Evolutionary conservation across 2,329 filamentous ascomycete species (phyloP).

Genomic region (Calcarisporium arbuscula): DNA sequence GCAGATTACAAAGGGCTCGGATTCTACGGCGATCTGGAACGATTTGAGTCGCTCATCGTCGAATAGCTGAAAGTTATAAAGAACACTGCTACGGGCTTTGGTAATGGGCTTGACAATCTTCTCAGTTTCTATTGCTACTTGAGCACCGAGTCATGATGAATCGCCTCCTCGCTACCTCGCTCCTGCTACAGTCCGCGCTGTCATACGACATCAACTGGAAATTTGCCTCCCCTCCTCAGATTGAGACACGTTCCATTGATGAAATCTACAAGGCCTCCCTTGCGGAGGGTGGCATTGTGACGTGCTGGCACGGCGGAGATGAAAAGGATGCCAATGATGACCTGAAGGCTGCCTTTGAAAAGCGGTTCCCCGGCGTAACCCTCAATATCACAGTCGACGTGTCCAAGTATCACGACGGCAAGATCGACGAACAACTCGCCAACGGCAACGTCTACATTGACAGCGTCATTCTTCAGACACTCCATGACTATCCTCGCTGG

Average conservation of each 20-base stretch:
- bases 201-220: conserved; percentile 19
- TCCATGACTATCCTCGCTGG: conserved; percentile 48
- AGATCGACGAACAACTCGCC: conserved; percentile 39
- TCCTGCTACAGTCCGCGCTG: conserved; percentile 7
- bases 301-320: conserved; percentile 43
- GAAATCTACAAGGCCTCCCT: conserved; percentile 44
- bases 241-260: conserved; percentile 41
- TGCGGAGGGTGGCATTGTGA: conserved; percentile 38
- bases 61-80: too few species aligned
- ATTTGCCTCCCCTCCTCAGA: conserved; percentile 12
- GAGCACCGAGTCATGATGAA: too few species aligned
- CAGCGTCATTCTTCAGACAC: conserved; percentile 40
- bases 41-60: too few species aligned
- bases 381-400: conserved; percentile 49
- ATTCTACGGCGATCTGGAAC: too few species aligned
- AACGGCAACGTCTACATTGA: conserved; percentile 34
- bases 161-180: conserved; percentile 4
- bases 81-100: too few species aligned
- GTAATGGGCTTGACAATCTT: too few species aligned
- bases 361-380: conserved; percentile 40
- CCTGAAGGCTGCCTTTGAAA: conserved; percentile 37
- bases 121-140: too few species aligned
- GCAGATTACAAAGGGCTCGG: too few species aligned
- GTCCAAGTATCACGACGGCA: conserved; percentile 47
- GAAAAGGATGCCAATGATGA: conserved; percentile 31